Base-by-base conservation (phyloP, 805 yeast species). In the Pichia gijzeniarum region DNA sequence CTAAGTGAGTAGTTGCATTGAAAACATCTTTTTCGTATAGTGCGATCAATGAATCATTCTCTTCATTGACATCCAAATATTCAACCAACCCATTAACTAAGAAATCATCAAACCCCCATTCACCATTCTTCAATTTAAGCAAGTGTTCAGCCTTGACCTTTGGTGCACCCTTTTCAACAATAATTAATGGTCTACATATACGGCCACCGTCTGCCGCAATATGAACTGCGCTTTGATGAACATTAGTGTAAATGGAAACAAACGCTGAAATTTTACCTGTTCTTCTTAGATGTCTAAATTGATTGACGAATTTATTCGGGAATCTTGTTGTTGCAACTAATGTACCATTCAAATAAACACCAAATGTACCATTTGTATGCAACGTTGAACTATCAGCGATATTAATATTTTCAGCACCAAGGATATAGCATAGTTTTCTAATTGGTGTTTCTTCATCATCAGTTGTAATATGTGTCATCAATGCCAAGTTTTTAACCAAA, bases 121-220 rank as follows among this genome's bases (percentile, higher is more conserved):
- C 76, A 1, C 95, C 97, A 9, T 63, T 63, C 51, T 79, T 69
- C 48, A 93, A 70, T 48, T 71, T 70, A 30, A 59, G 63, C 48
- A 93, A 69, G 63, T 93, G 97, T 17, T 77, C 72, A 0, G 82
- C 83, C 40, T 71, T 73, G 9, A 93, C 96, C 47, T 72, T 79
- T 1, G 96, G 73, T 46, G 66, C 59, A 39, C 88, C 87, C 45
- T 80, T 72, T 18, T 82, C 81, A 12, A 91, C 89, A 63, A 93
- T 88, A 48, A 93, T 93, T 53, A 91, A 68, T 3, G 99, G 99
- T 55, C 99, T 82, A 74, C 99, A 93, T 59, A 93, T 89, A 67
- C 99, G 79, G 41, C 99, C 99, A 57, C 99, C 99, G 68, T 93
- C 99, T 3, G 99, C 91, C 18, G 99, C 99, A 58, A 93, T 90